phyloP scores from a whole-genome alignment of 192 early-diverging fungal species.

The Pilobolus umbonatus region DNA sequence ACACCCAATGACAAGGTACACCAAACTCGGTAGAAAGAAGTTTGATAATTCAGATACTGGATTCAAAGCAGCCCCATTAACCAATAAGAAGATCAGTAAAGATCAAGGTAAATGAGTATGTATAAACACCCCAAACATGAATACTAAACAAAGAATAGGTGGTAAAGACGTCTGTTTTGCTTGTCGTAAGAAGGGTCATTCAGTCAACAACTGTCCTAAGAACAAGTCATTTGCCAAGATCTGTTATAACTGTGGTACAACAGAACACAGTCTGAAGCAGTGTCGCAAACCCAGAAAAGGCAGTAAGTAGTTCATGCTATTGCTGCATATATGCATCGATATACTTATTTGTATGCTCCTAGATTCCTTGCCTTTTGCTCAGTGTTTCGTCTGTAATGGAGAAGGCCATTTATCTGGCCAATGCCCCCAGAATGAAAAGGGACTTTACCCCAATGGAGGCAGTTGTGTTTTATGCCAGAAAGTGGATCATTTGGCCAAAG shows the following conservation, averaged over 20 bases:
- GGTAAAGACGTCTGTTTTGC: constrained; percentile 71
- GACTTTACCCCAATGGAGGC: constrained; percentile 88
- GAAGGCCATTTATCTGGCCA: constrained; percentile 76
- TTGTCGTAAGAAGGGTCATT: constrained; percentile 81
- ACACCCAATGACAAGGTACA: constrained; percentile 43
- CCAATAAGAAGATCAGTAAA: not conserved
- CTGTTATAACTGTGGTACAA: constrained; percentile 88
- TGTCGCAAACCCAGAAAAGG: constrained; percentile 60
- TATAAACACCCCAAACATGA: not conserved
- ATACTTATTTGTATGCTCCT: too few relatives aligned
- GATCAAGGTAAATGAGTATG: not conserved
- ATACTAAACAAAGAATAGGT: not conserved
- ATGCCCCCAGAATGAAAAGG: constrained; percentile 87
- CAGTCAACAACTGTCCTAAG: constrained; percentile 77
- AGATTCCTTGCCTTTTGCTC: constrained; percentile 68
- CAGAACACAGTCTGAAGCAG: constrained; percentile 75
- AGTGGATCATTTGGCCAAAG: constrained; percentile 76
- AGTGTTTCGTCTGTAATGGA: constrained; percentile 84
- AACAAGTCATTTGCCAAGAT: constrained; percentile 45
- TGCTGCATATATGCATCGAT: too few relatives aligned
- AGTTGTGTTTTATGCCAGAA: constrained; percentile 85
- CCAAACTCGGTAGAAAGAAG: constrained; percentile 40
- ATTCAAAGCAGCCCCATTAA: constrained; percentile 13
- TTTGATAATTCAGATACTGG: constrained; percentile 5
- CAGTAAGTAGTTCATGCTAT: constrained; percentile 7